Evolutionary conservation across 371 early-diverging fungal genomes (phyloP), one percentile per base, ranked within the genome.

Genomic region (Chytridium lagenaria): DNA sequence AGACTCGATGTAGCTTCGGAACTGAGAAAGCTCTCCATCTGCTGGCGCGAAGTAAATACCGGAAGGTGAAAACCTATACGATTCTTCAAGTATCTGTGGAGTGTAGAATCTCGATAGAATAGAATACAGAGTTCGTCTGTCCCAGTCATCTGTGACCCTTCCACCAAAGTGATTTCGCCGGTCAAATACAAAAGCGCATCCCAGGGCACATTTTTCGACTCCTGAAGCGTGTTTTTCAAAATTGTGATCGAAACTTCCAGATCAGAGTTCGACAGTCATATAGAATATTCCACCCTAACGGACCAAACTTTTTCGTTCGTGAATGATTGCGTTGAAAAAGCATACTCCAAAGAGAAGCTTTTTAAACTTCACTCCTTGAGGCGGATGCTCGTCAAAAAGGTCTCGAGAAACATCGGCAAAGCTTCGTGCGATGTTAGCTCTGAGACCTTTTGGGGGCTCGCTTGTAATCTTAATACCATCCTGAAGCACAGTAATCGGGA

Each of bases 81-180:
- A 28, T 50, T 85, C 84, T 12, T 83, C 85, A 33, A 87, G 66
- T 34, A 86, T 85, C 19, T 70, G 50, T 0, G 82, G 77, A 2
- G 79, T 80, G 67, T 87, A 87, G 71, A 78, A 87, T 50, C 76
- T 78, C 12, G 73, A 37, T 28, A 87, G 70, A 50, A 87, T 81
- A 1, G 84, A 83, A 50, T 74, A 71, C 23, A 87, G 69, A 33
- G 87, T 81, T 26, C 87, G 69, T 15, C 87, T 69, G 67, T 87
- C 87, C 87, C 87, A 87, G 66, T 87, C 87, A 57, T 87, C 87
- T 15, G 87, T 87, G n/a, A 87, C 87, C 33, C 87, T 77, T 30
- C 87, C 87, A 22, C 87, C 87, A 73, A 87, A 87, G 84, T 84
- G 38, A 87, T 87, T 67, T 87, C 86, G 26, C 84, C 85, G 1